Conservation (phyloP, 2,329 filamentous ascomycete genomes). For the Curvularia eragrostidis region DNA sequence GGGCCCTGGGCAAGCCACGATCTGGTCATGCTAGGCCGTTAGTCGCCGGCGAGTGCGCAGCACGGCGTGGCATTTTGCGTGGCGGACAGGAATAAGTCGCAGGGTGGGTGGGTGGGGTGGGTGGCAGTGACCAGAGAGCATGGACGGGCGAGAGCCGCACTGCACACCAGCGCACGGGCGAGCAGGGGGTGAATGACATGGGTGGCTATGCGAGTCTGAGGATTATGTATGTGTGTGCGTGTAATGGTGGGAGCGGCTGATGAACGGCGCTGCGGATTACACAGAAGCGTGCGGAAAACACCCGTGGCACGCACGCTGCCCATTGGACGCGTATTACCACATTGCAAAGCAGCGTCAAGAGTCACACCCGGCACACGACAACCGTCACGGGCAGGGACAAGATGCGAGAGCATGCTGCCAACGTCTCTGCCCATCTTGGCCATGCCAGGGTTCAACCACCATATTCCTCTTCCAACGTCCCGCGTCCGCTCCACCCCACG, state of each 20-base stretch:
- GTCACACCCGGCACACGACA: slow-evolving; percentile 1
- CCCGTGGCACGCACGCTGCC: background rate
- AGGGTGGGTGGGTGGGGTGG: slow-evolving; percentile 31
- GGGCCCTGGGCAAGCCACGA: slow-evolving; percentile 24
- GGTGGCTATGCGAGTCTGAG: background rate
- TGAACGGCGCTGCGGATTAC: slow-evolving; percentile 6
- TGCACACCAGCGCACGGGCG: slow-evolving; percentile 16
- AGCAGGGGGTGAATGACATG: background rate
- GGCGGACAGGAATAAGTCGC: slow-evolving; percentile 38
- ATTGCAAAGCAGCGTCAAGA: slow-evolving; percentile 9
- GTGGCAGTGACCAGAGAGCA: slow-evolving; percentile 26
- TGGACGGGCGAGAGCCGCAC: slow-evolving; percentile 30
- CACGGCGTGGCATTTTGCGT: slow-evolving; percentile 7
- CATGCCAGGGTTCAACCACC: background rate
- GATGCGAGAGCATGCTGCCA: background rate
- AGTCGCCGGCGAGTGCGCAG: slow-evolving; percentile 30
- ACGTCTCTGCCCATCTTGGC: slow-evolving; percentile 11
- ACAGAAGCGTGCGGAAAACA: too few species aligned
- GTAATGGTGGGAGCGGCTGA: slow-evolving; percentile 17
- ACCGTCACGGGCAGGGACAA: slow-evolving; percentile 1
- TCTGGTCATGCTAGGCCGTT: slow-evolving; percentile 30
- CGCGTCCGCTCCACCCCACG: slow-evolving; percentile 10
- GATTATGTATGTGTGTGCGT: background rate
- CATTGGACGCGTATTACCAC: slow-evolving; percentile 5
- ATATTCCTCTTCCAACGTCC: slow-evolving; percentile 11